These are phyloP conservation scores for Chaetothyriales sp. DNA, from an alignment of 2,329 filamentous ascomycete species.

Conservation along the genomic window DNA sequence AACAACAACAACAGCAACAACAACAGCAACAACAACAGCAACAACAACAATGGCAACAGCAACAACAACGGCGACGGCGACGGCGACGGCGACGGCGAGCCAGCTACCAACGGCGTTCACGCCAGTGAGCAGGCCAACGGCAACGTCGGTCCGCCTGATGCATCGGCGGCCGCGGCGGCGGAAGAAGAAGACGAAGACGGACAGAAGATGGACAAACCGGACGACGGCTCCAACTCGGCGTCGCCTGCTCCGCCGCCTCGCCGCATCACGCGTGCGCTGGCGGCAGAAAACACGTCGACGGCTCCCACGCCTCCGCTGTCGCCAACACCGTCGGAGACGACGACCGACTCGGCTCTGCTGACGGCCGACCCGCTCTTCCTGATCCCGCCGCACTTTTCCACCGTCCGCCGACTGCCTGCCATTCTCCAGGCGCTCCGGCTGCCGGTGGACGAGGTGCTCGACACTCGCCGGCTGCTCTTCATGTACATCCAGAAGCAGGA, in stretches of 20 bases:
- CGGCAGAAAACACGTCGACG: slow-evolving; percentile 26
- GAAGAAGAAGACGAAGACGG: slow-evolving; percentile 9
- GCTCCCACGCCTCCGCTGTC: slow-evolving; percentile 15
- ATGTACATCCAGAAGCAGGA: slow-evolving; percentile 54
- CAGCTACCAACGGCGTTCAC: slow-evolving; percentile 7
- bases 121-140: neutral
- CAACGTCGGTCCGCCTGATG: neutral
- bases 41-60: neutral
- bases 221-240: slow-evolving; percentile 3
- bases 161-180: neutral
- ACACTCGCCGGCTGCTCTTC: slow-evolving; percentile 46
- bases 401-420: slow-evolving; percentile 44
- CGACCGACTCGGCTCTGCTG: slow-evolving; percentile 31
- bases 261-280: slow-evolving; percentile 33
- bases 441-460: slow-evolving; percentile 45
- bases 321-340: slow-evolving; percentile 21
- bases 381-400: slow-evolving; percentile 33
- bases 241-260: slow-evolving; percentile 28
- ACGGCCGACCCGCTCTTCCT: slow-evolving; percentile 42
- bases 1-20: neutral
- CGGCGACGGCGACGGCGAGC: neutral
- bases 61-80: neutral
- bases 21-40: neutral
- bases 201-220: slow-evolving; percentile 7
- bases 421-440: slow-evolving; percentile 39